A percentile compares a stretch with the other conserved stretches of the same genome.
phyloP scores from a whole-genome alignment of 73 alveolate species.

The Tetrahymena elliotti region DNA sequence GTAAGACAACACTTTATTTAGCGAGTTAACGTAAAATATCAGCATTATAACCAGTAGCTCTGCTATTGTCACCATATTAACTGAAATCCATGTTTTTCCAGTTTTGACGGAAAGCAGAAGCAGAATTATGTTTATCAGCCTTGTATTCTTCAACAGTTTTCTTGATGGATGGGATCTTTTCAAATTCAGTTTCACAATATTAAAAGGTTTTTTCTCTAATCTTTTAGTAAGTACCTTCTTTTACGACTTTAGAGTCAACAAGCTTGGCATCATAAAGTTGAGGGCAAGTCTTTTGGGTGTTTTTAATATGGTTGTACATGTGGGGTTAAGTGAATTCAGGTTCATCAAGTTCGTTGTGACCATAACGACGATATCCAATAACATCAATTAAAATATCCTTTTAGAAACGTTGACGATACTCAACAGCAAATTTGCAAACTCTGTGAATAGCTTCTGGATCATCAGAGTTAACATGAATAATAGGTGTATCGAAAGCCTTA shows the following conservation, averaged over 20 bases:
- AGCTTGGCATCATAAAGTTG: not conserved
- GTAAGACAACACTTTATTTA: slow-evolving; percentile 16
- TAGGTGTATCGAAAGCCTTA: slow-evolving; percentile 59
- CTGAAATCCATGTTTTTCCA: slow-evolving; percentile 61
- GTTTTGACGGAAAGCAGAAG: slow-evolving; percentile 57
- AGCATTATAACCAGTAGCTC: slow-evolving; percentile 10
- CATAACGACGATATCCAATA: slow-evolving; percentile 86
- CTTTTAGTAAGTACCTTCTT: slow-evolving; percentile 39
- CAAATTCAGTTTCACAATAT: slow-evolving; percentile 59
- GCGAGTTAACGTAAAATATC: slow-evolving; percentile 13
- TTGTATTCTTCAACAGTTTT: slow-evolving; percentile 45
- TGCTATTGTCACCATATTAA: slow-evolving; percentile 2
- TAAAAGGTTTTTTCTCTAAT: slow-evolving; percentile 39
- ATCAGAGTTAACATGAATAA: slow-evolving; percentile 61
- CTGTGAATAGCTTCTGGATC: slow-evolving; percentile 50
- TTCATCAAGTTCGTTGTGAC: slow-evolving; percentile 95
- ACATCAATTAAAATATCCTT: slow-evolving; percentile 65
- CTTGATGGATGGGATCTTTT: slow-evolving; percentile 33
- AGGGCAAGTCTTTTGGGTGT: slow-evolving; percentile 9
- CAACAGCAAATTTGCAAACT: slow-evolving; percentile 45
- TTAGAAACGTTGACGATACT: slow-evolving; percentile 42
- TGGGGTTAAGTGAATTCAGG: slow-evolving; percentile 84
- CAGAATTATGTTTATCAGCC: slow-evolving; percentile 50
- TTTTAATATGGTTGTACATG: slow-evolving; percentile 61
- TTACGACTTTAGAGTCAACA: slow-evolving; percentile 33